Base-by-base conservation (phyloP, 176 grass and related monocot genomes). In the Cenchrus fungigraminus region DNA sequence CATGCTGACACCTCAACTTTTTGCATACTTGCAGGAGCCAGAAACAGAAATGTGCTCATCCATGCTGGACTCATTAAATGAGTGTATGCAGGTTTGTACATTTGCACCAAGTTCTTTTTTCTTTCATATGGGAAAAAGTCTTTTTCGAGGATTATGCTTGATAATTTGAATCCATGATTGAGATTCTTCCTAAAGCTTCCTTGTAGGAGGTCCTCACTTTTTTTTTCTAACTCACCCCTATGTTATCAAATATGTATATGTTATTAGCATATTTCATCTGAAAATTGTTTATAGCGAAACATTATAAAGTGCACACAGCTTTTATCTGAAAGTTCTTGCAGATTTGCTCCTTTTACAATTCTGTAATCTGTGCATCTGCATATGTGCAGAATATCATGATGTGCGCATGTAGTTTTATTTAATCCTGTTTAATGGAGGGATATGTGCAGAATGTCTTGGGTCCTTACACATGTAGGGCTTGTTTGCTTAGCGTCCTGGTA, bases 41-140 rank as follows among this genome's bases (percentile, higher is more conserved):
- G 97, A 99, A 89, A 94, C 97, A 31, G 94, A 99, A 85, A 99
- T 99, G 73, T 92, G 86, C 82, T 89, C 94, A 53, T 90, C 89
- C 70, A 96, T 99, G 97, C 81, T 99, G 56, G 97, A 99, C 91
- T 91, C 97, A 19, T 65, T 99, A 61, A 96, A 99, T 54, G 91
- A 99, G 84, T 99, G 97, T 83, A 94, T 97, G 90, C 91, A 94
- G 93, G 97, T 99, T 71, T 46, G 63, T 77, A 56, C 19, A 40
- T 59, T 84, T 9, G 15, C 14, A 50, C 31, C 51, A 6, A 25
- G 25, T 25, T 25, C 25, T 25, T 25, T 25, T 25, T 25, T 25
- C 25, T 25, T 25, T 25, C 25, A 25, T 25, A 25, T 25, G 25
- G 25, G 25, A 25, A 25, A 25, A 25, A 0, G 25, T 25, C 25